Percentiles rank a stretch among this genome's conserved stretches.
Evolutionary conservation across 371 early-diverging fungal species (phyloP).

Genomic region (Encephalitozoon hellem): DNA sequence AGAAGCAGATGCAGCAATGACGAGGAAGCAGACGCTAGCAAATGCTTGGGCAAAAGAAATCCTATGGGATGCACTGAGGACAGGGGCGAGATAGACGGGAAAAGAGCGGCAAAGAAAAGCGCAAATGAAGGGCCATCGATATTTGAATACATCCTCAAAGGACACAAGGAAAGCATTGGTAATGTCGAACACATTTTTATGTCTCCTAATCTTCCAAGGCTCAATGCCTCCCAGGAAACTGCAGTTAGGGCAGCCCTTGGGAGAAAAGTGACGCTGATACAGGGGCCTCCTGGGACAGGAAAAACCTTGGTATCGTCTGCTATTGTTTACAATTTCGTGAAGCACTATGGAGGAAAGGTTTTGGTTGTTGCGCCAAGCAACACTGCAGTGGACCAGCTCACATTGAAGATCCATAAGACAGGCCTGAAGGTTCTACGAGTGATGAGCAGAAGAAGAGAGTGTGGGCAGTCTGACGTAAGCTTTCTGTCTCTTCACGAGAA

Average conservation of each 20-base stretch:
- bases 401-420: constrained; percentile 79
- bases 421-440: constrained; percentile 86
- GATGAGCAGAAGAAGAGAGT: constrained; percentile 81
- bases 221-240: constrained; percentile 88
- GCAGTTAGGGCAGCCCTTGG: constrained; percentile 77
- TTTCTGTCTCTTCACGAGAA: constrained; percentile 82
- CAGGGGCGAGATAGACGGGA: background rate
- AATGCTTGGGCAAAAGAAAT: background rate
- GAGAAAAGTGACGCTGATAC: constrained; percentile 84
- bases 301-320: constrained; percentile 92
- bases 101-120: constrained; percentile 86
- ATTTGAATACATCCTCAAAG: constrained; percentile 71
- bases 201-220: constrained; percentile 77
- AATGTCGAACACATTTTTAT: constrained; percentile 72
- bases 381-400: constrained; percentile 92
- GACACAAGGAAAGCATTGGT: constrained; percentile 72
- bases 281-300: constrained; percentile 66
- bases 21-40: background rate
- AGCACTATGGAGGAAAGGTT: constrained; percentile 66
- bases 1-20: background rate
- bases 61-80: constrained; percentile 59
- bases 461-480: constrained; percentile 68
- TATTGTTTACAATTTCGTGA: constrained; percentile 85
- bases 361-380: constrained; percentile 94
- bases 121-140: constrained; percentile 81